Evolutionary conservation across 73 alveolate genomes (phyloP), one percentile per base, ranked within the genome.

Genomic region (Stentor coeruleus): DNA sequence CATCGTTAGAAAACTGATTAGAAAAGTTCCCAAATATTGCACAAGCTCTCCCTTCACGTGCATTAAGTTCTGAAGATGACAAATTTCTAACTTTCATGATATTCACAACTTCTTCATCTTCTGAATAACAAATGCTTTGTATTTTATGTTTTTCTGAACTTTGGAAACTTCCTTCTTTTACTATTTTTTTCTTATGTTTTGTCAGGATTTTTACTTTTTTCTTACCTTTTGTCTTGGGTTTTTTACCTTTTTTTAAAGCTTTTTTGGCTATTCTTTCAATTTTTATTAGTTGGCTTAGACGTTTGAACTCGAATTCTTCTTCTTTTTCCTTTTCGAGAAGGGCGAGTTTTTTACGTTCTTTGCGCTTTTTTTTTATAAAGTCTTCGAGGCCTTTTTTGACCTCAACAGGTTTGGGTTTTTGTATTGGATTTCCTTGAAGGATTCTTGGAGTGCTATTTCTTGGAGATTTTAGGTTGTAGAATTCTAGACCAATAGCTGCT

Each of bases 301-400:
- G 6, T 49, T 49, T 49, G 66, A 49, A 11, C 20, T 49, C 66
- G 20, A 20, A 6, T 49, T 49, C 28, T 11, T 6, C 66, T 49
- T 49, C 20, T 49, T 49, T 49, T 49, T 49, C 66, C 66, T 49
- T 49, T 49, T 49, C 66, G n/a, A n/a, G n/a, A n/a, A n/a, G n/a
- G n/a, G n/a, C n/a, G 6, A 49, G 66, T 20, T 49, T 49, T 49
- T 49, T 49, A 11, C 66, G 6, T 6, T 49, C 66, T 49, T 49
- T 49, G 6, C 20, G 6, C 66, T 49, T 49, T 20, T 49, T 49
- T 49, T 49, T 49, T 49, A 49, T 49, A 20, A 49, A 49, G 20
- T 11, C 20, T 6, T 49, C 66, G 6, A 49, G 20, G 20, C 66
- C 20, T 49, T 49, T 49, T 20, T 49, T 49, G 6, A 11, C 20